Percentiles rank a stretch among this genome's conserved stretches.
Evolutionary conservation across 805 yeast species (phyloP).

Genomic region (Zygoascus flipseniorum): DNA sequence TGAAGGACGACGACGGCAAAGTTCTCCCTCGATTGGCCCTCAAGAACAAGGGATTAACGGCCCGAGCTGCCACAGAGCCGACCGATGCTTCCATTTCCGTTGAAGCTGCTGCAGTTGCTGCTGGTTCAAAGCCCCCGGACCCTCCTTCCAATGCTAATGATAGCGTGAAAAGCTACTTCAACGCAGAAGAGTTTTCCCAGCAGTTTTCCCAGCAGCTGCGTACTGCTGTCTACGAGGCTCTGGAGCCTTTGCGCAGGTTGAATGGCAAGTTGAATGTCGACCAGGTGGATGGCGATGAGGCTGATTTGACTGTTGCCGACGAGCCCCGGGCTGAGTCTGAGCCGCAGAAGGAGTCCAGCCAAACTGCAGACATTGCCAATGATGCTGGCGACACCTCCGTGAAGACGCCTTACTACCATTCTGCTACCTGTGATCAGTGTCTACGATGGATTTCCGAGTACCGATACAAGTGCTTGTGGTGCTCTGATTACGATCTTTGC

Average conservation of each 20-base stretch:
- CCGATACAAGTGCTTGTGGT: slow-evolving; percentile 40
- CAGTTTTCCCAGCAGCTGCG: no score
- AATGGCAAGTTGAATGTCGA: no score
- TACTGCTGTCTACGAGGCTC: no score
- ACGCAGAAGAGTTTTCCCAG: not conserved
- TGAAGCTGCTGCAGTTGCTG: not conserved
- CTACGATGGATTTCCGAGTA: slow-evolving; percentile 29
- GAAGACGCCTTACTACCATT: slow-evolving; percentile 4
- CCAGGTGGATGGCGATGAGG: no score
- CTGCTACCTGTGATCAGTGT: slow-evolving; percentile 23
- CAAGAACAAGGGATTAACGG: not conserved
- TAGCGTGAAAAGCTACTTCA: not conserved
- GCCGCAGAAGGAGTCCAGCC: no score
- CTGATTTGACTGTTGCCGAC: no score
- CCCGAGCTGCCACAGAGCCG: no score
- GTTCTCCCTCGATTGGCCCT: not conserved
- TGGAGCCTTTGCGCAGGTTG: no score
- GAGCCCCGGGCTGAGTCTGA: no score
- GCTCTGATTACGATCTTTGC: slow-evolving; percentile 46
- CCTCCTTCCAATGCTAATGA: not conserved
- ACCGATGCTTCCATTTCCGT: not conserved
- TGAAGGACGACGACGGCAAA: slow-evolving; percentile 18
- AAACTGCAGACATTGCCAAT: not conserved
- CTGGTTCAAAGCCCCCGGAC: not conserved
- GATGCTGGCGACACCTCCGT: not conserved